Evolutionary conservation across 78 protist genomes (phyloP), one percentile per base, ranked within the genome.

Genomic region (Protostelium mycophagum): DNA sequence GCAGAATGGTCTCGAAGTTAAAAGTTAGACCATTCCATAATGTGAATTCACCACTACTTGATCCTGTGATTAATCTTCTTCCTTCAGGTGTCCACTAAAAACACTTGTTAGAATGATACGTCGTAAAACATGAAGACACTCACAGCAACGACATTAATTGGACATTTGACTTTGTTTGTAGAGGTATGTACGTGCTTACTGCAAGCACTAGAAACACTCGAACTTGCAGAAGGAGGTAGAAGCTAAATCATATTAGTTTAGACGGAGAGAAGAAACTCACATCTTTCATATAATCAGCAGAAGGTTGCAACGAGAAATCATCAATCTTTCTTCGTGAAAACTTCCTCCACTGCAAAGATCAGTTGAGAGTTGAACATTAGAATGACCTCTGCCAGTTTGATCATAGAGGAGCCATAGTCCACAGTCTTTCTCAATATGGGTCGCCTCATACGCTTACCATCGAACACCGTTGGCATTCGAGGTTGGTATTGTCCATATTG

Each of bases 1-100:
- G 97, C 87, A 93, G 84, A 35, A 97, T 96, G 0, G 98, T 96
- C 83, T 96, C 98, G 85, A 97, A 97, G 89, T 97, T 96, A 91
- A 97, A 97, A 1, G 97, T 95, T 37, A 95, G 91, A 29, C 98
- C 98, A 83, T 97, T 94, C 99, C 99, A 97, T 28, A 97, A 86
- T n/a, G 97, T 95, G 86, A 97, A 94, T 83, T 97, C 98, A 36
- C 99, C 99, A 85, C 91, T 91, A 35, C 63, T 36, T 1, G 95
- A 28, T 10, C 98, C 98, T 35, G 98, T 93, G 35, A 97, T 39
- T 1, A 97, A 90, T 73, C 98, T 83, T 10, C 98, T 91, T 35
- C 97, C 98, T 0, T 94, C 97, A 5, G 98, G 98, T 36, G 95
- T 96, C 97, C 97, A 97, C 93, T 94, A 84, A 1, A 1, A 36